Evolutionary conservation across 352 stramenopile species (phyloP).

Genomic region (Globisporangium megalacanthum): DNA sequence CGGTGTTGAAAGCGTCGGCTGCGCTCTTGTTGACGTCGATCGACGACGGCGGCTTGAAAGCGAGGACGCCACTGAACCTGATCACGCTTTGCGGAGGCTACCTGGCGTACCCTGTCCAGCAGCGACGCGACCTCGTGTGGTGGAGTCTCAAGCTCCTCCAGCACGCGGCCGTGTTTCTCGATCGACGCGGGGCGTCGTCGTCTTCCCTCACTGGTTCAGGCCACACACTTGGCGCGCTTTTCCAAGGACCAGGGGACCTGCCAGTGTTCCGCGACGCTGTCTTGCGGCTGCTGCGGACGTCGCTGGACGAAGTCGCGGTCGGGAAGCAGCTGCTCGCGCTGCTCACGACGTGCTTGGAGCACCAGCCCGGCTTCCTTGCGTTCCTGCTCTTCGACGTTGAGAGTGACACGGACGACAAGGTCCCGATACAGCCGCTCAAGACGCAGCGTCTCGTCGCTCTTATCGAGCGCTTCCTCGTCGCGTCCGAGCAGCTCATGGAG

Average conservation of each 20-base stretch:
- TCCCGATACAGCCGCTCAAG: conserved; percentile 15
- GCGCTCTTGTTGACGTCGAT: conserved; percentile 41
- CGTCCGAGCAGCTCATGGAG: conserved; percentile 58
- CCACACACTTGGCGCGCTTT: conserved; percentile 48
- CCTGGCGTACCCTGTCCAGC: conserved; percentile 36
- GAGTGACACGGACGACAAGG: conserved; percentile 9
- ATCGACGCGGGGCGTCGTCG: conserved; percentile 3
- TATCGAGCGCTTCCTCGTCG: conserved; percentile 44
- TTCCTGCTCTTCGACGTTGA: conserved; percentile 40
- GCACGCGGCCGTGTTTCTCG: conserved; percentile 24
- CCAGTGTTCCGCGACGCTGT: conserved; percentile 32
- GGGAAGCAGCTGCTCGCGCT: conserved; percentile 46
- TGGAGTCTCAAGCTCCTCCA: conserved; percentile 51
- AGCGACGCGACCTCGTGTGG: conserved; percentile 28
- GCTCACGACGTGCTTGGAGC: conserved; percentile 44
- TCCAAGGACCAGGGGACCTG: conserved; percentile 38
- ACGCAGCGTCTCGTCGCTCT: conserved; percentile 28
- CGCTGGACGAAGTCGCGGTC: conserved; percentile 16
- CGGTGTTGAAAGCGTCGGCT: conserved; percentile 7
- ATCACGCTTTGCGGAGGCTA: conserved; percentile 50
- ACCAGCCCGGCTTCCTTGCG: conserved; percentile 59
- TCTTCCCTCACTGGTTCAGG: conserved; percentile 17
- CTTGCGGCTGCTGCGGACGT: conserved; percentile 28
- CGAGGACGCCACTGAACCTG: conserved; percentile 35
- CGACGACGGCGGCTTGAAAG: conserved; percentile 31